Conservation (phyloP, 768 basidiomycete genomes). For the Tylopilus rubrobrunneus region DNA sequence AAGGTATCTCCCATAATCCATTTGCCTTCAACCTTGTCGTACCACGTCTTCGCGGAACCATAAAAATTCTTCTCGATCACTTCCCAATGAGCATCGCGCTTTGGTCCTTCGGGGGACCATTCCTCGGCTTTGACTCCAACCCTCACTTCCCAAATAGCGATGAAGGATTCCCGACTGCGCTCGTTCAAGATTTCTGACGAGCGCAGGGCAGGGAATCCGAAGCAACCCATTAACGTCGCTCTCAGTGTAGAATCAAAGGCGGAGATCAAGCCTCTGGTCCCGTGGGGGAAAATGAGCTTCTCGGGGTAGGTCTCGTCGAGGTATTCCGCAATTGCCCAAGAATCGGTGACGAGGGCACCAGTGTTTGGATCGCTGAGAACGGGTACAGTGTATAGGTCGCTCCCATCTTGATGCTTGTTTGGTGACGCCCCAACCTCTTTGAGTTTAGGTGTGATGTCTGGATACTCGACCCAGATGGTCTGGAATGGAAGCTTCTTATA, state of each 20-base stretch:
- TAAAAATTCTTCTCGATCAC: conserved; percentile 12
- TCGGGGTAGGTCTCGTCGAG: conserved; percentile 35
- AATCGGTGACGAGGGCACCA: conserved; percentile 26
- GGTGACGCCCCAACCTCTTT: conserved; percentile 26
- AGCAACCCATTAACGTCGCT: background rate
- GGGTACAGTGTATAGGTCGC: conserved; percentile 29
- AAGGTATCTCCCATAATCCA: conserved; percentile 31
- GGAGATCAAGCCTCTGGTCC: conserved; percentile 20
- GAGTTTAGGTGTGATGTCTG: conserved; percentile 27
- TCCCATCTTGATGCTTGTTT: conserved; percentile 16
- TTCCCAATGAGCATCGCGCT: conserved; percentile 27
- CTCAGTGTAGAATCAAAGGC: conserved; percentile 12
- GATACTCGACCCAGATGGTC: conserved; percentile 33
- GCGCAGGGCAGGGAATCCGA: conserved; percentile 21
- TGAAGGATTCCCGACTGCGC: conserved; percentile 37
- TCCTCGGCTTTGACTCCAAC: conserved; percentile 39
- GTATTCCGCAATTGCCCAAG: conserved; percentile 33
- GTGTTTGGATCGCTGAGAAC: conserved; percentile 33
- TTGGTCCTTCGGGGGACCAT: conserved; percentile 34
- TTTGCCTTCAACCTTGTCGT: conserved; percentile 22
- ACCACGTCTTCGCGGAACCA: conserved; percentile 14
- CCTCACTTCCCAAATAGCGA: conserved; percentile 28
- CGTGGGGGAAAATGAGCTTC: conserved; percentile 26
- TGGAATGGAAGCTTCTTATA: conserved; percentile 33
- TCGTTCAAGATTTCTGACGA: conserved; percentile 29